Evolutionary conservation across 495 filamentous ascomycete genomes (phyloP).

Genomic region (Penicillium riverlandense): DNA sequence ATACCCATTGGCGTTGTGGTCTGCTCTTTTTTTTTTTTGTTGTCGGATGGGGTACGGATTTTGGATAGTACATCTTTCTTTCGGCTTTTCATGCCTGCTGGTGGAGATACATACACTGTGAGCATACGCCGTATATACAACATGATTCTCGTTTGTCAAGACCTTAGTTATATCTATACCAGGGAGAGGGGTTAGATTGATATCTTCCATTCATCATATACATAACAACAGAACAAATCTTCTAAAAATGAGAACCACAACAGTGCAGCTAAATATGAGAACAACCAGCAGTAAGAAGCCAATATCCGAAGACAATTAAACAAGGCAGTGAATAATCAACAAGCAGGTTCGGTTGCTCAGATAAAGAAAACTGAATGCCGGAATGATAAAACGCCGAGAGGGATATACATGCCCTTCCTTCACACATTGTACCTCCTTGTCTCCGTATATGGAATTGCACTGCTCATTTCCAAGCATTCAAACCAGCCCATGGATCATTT

Average conservation of each 20-base stretch:
- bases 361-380: neutral
- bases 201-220: constrained; percentile 4
- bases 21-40: neutral
- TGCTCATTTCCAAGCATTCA: constrained; percentile 75
- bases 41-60: neutral
- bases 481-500: constrained; percentile 76
- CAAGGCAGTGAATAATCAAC: neutral
- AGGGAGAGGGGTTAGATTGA: neutral
- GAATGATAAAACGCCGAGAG: constrained; percentile 1
- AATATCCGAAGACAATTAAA: neutral
- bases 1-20: constrained; percentile 22
- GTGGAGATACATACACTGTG: too few species aligned
- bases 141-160: neutral
- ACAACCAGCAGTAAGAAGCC: neutral
- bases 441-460: too few species aligned
- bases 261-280: neutral
- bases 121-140: too few species aligned
- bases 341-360: too few species aligned
- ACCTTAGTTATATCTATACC: neutral
- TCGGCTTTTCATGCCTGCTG: too few species aligned
- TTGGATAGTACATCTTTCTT: neutral
- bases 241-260: neutral
- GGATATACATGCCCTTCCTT: neutral
- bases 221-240: neutral
- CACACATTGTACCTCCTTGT: too few species aligned